phyloP scores from a whole-genome alignment of 225 moss, liverwort and hornwort species.

The Pseudoscleropodium purum region DNA sequence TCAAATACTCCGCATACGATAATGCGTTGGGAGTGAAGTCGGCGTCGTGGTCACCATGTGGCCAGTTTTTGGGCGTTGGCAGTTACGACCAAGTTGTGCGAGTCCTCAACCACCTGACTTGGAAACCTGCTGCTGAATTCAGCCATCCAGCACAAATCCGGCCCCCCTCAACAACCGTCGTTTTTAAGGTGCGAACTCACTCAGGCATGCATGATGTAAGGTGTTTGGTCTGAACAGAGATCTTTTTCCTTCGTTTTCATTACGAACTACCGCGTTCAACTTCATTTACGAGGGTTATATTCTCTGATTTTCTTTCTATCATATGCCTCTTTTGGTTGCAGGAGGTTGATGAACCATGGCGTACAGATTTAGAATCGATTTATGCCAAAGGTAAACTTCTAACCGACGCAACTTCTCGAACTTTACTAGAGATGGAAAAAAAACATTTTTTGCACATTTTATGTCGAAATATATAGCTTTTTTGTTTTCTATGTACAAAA shows the following conservation, averaged over 20 bases:
- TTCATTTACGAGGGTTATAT: neutral
- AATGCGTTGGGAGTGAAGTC: slow-evolving; percentile 94
- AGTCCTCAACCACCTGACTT: slow-evolving; percentile 82
- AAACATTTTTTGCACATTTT: neutral
- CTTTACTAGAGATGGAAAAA: neutral
- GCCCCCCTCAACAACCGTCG: slow-evolving; percentile 66
- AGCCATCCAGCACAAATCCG: slow-evolving; percentile 65
- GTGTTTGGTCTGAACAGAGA: neutral
- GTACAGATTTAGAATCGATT: slow-evolving; percentile 61
- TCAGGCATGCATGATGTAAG: neutral
- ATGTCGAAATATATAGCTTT: neutral
- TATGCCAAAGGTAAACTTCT: slow-evolving; percentile 44
- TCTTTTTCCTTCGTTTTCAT: neutral
- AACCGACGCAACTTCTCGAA: neutral
- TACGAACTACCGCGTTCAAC: neutral
- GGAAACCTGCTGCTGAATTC: slow-evolving; percentile 88
- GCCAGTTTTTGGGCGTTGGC: slow-evolving; percentile 87
- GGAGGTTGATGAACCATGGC: slow-evolving; percentile 88
- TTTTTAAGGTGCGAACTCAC: slow-evolving; percentile 61
- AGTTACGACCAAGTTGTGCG: slow-evolving; percentile 91
- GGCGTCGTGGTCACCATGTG: slow-evolving; percentile 87
- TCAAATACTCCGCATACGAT: slow-evolving; percentile 90
- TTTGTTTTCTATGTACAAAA: neutral
- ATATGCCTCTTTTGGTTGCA: slow-evolving; percentile 8
- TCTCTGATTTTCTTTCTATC: neutral